Evolutionary conservation across 1,284 basidiomycete genomes (phyloP), one percentile per base, ranked within the genome.

Genomic region (Leucoagaricus sp.): DNA sequence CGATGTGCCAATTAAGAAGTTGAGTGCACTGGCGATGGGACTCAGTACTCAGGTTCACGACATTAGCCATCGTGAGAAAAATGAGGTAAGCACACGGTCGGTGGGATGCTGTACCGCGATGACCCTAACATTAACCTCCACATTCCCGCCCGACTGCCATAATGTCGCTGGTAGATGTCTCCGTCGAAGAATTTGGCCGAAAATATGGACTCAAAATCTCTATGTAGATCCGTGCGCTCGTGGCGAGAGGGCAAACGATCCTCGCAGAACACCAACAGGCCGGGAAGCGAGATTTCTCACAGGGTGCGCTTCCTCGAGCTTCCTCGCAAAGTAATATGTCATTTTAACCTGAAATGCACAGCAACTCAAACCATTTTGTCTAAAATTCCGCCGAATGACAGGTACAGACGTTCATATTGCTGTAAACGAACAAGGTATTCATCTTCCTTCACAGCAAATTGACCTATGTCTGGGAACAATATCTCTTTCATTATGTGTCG

Each of bases 401-500:
- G 78, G 77, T 74, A 63, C 41, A 36, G 7, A 15, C 58, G 40
- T 25, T 56, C 21, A 21, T 33, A n/a, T 33, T 31, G 15, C 2
- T 28, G 15, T 3, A 34, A 4, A 25, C 23, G 41, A 21, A 49
- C 44, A 49, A 25, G 41, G 38, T 45, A 42, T 42, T 55, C 46
- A 53, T 57, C 49, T 45, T 19, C 51, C n/a, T 19, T 52, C 42
- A 46, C 72, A 92, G 91, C 71, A 97, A 97, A 73, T 81, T 98
- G 54, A 96, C 94, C 33, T 98, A 96, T 77, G 93, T 92, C 50
- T 95, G 93, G 93, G 93, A 97, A 70, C 88, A 96, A 73, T 96
- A 93, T 70, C 80, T 98, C 26, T 97, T 98, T 69, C 96, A 99
- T 75, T 98, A 98, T 74, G 83, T 96, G 60, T 91, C 91, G 8